Evolutionary conservation across 2,329 filamentous ascomycete species (phyloP).

Genomic region (Trichothecium sympodiale): DNA sequence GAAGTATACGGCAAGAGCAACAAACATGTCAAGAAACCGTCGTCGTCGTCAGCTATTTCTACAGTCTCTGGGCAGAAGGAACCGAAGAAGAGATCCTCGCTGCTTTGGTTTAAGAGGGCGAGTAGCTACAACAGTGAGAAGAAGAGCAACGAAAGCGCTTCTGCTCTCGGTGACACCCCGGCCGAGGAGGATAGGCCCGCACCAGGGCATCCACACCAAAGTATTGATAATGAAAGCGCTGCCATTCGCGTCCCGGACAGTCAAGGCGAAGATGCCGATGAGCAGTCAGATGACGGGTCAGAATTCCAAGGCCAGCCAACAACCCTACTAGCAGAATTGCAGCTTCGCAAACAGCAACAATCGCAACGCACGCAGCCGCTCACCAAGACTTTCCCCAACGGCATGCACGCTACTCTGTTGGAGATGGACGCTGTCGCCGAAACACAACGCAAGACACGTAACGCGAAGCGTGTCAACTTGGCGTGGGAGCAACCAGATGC

Average conservation of each 20-base stretch:
- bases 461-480: constrained; percentile 67
- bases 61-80: constrained; percentile 12
- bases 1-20: constrained; percentile 61
- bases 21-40: constrained; percentile 30
- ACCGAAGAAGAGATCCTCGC: constrained; percentile 35
- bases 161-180: constrained; percentile 14
- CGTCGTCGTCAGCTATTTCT: constrained; percentile 13
- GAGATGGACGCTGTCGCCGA: constrained; percentile 87
- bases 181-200: constrained; percentile 11
- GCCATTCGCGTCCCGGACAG: constrained; percentile 20
- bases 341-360: constrained; percentile 81
- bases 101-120: constrained; percentile 34
- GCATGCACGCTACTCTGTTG: constrained; percentile 83
- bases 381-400: constrained; percentile 51
- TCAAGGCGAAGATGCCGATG: constrained; percentile 32
- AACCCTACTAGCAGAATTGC: constrained; percentile 83
- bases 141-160: constrained; percentile 10
- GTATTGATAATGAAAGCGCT: constrained; percentile 14
- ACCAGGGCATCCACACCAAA: constrained; percentile 11
- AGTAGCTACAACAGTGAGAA: constrained; percentile 17
- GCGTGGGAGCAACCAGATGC: constrained; percentile 72
- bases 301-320: constrained; percentile 65
- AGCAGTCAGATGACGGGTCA: constrained; percentile 30
- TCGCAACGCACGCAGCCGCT: constrained; percentile 61
- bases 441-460: constrained; percentile 64